A percentile compares a stretch with the other conserved stretches of the same genome.
These are phyloP conservation scores for Durio zibethinus DNA, from an alignment of 345 rosid genomes.

Conservation along the genomic window DNA sequence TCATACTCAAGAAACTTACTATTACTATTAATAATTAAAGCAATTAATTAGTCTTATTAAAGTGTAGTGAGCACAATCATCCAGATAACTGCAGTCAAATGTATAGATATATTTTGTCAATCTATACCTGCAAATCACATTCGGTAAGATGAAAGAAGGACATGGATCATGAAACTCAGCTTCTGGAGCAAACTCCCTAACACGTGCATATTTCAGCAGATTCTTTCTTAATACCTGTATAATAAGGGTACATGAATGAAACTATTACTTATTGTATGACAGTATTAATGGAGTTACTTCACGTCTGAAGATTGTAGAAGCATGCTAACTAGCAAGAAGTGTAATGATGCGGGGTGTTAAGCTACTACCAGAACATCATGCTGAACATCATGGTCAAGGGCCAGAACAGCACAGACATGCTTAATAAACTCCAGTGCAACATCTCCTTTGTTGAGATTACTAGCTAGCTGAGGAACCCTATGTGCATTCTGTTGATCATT, in stretches of 20 bases:
- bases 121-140: constrained; percentile 80
- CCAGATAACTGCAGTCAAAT: background rate
- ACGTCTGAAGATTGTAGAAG: background rate
- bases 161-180: constrained; percentile 68
- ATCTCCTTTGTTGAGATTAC: constrained; percentile 41
- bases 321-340: background rate
- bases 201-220: constrained; percentile 42
- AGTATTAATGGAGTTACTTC: background rate
- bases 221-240: constrained; percentile 76
- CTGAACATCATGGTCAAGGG: constrained; percentile 76
- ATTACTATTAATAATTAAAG: background rate
- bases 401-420: constrained; percentile 73
- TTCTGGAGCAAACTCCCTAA: constrained; percentile 78
- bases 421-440: constrained; percentile 78
- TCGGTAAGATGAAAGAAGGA: constrained; percentile 68
- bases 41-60: background rate
- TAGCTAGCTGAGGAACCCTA: constrained; percentile 25
- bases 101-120: background rate
- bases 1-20: background rate
- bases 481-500: constrained; percentile 21
- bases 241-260: constrained; percentile 8
- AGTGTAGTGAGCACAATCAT: background rate
- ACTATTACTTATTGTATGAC: background rate
- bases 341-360: background rate
- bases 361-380: constrained; percentile 77